A percentile compares a stretch with the other conserved stretches of the same genome.
phyloP scores from a whole-genome alignment of 306 rosid species.

The Cicer arietinum region DNA sequence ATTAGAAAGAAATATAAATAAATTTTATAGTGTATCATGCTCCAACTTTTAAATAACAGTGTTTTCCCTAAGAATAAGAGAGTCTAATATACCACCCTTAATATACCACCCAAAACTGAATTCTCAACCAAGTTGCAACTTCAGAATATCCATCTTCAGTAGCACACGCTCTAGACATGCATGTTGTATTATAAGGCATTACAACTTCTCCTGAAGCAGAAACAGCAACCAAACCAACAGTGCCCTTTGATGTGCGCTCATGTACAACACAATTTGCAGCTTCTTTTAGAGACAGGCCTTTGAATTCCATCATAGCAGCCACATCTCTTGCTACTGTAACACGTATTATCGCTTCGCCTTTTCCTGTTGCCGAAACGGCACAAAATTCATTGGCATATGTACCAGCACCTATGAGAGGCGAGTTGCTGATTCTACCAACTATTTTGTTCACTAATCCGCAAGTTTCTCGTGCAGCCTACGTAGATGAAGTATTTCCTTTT shows the following conservation, averaged over 20 bases:
- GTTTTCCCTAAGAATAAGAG: no score
- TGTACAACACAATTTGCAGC: constrained; percentile 72
- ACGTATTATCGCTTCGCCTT: constrained; percentile 77
- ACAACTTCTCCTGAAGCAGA: constrained; percentile 77
- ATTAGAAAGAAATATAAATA: no score
- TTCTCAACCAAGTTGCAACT: constrained; percentile 66
- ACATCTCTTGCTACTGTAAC: constrained; percentile 89
- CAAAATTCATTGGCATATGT: constrained; percentile 87
- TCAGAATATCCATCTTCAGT: constrained; percentile 78
- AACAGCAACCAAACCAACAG: constrained; percentile 76
- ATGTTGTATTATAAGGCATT: constrained; percentile 75
- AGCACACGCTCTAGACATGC: constrained; percentile 91
- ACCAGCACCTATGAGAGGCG: constrained; percentile 83
- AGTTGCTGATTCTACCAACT: constrained; percentile 90
- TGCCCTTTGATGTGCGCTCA: constrained; percentile 56
- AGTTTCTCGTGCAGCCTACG: constrained; percentile 29
- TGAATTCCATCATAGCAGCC: constrained; percentile 89
- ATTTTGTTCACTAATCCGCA: constrained; percentile 91
- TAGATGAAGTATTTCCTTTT: no score
- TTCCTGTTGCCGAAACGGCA: constrained; percentile 90
- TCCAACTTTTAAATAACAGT: no score
- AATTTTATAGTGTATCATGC: no score
- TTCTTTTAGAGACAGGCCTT: constrained; percentile 71
- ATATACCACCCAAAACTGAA: no score
- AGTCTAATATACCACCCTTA: no score